phyloP scores from a whole-genome alignment of 176 grass and related monocot species.

The Melocanna baccifera region DNA sequence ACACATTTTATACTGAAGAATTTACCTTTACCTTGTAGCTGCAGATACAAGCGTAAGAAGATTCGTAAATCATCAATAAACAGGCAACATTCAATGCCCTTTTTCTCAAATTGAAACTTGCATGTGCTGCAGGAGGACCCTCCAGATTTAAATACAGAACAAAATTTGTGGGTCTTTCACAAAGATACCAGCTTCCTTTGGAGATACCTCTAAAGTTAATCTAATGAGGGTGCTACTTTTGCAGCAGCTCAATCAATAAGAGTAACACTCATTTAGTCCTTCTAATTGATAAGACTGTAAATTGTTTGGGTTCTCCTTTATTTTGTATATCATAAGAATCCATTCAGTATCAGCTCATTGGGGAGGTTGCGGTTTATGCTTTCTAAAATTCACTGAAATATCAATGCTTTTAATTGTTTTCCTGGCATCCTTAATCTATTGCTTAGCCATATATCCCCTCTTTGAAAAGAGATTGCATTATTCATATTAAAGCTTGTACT shows the following conservation, averaged over 20 bases:
- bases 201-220: constrained; percentile 61
- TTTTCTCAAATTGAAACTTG: constrained; percentile 24
- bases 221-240: constrained; percentile 51
- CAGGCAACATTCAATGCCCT: constrained; percentile 9
- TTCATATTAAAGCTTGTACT: no score
- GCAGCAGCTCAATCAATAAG: constrained; percentile 46
- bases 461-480: no score
- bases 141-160: constrained; percentile 55
- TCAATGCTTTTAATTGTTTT: constrained; percentile 3
- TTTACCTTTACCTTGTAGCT: constrained; percentile 65
- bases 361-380: neutral
- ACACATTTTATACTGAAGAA: neutral
- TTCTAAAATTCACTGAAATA: constrained; percentile 5
- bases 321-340: constrained; percentile 3
- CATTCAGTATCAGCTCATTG: constrained; percentile 22
- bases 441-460: no score
- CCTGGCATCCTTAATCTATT: constrained; percentile 9
- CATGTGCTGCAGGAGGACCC: constrained; percentile 52
- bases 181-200: constrained; percentile 69
- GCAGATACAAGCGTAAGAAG: constrained; percentile 84
- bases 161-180: constrained; percentile 57
- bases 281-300: neutral
- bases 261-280: constrained; percentile 44
- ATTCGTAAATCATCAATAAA: constrained; percentile 39
- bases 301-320: constrained; percentile 23